These are phyloP conservation scores for Macadamia integrifolia DNA, from an alignment of 164 flowering plant species.

Conservation along the genomic window DNA sequence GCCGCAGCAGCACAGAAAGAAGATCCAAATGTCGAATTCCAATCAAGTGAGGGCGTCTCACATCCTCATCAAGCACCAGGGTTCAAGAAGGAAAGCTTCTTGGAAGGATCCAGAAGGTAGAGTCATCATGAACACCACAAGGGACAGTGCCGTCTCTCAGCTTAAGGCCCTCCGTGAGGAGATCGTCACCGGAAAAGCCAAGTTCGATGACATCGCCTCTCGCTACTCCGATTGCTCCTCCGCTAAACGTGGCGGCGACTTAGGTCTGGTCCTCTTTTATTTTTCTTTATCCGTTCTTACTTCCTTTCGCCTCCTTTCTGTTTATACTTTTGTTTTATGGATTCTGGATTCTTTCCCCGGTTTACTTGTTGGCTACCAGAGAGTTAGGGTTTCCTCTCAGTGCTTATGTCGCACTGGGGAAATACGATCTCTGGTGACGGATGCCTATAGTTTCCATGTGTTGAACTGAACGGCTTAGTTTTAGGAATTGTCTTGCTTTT, in stretches of 20 bases:
- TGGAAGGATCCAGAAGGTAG: conserved; percentile 97
- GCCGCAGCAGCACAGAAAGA: conserved; percentile 9
- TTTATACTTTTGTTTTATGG: neutral
- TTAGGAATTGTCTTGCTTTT: too few species aligned
- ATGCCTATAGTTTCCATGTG: neutral
- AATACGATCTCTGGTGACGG: neutral
- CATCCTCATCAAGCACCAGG: conserved; percentile 84
- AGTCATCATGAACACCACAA: conserved; percentile 56
- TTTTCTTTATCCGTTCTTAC: too few species aligned
- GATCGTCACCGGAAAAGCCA: conserved; percentile 62
- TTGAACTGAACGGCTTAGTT: neutral
- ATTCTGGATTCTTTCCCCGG: too few species aligned
- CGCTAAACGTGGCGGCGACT: conserved; percentile 98
- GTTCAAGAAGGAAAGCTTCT: conserved; percentile 81
- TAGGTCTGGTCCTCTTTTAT: conserved; percentile 37
- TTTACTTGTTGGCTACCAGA: too few species aligned
- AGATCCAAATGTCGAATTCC: conserved; percentile 24
- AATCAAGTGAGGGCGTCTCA: conserved; percentile 42
- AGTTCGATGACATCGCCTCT: conserved; percentile 70
- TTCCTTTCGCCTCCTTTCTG: neutral
- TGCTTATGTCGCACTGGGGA: neutral
- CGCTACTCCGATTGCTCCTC: conserved; percentile 86
- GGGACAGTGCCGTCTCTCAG: conserved; percentile 69
- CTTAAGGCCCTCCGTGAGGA: conserved; percentile 59
- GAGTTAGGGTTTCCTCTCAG: neutral